phyloP scores from a whole-genome alignment of 371 early-diverging fungal genomes.

The Lichtheimia ornata region DNA sequence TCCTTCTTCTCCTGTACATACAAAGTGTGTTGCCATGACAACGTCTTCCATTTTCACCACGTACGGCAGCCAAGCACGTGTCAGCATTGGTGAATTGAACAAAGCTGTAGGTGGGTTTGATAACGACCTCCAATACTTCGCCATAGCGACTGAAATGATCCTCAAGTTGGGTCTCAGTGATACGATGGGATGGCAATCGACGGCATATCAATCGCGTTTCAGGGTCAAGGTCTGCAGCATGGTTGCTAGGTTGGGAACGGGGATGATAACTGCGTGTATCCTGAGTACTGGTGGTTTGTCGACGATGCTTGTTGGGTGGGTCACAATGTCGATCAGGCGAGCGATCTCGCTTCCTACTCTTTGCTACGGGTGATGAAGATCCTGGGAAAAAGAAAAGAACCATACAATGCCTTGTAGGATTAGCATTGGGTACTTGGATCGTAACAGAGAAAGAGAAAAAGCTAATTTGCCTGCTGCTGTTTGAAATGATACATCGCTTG shows the following conservation, averaged over 20 bases:
- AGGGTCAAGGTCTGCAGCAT: background rate
- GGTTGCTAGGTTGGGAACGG: background rate
- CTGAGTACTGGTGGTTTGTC: background rate
- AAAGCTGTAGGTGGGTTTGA: conserved; percentile 42
- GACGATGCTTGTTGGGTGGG: background rate
- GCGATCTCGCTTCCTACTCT: too few species aligned
- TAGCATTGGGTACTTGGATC: too few species aligned
- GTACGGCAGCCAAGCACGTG: conserved; percentile 40
- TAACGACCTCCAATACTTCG: conserved; percentile 41
- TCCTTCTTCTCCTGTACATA: too few species aligned
- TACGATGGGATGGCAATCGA: conserved; percentile 22
- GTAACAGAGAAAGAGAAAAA: too few species aligned
- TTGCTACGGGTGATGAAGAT: too few species aligned
- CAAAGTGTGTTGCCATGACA: too few species aligned
- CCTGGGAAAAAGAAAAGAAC: too few species aligned
- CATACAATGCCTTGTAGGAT: too few species aligned
- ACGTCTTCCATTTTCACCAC: conserved; percentile 15
- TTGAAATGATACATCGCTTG: too few species aligned
- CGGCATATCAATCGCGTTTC: conserved; percentile 4
- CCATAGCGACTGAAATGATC: conserved; percentile 46
- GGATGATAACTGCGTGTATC: too few species aligned
- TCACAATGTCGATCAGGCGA: background rate
- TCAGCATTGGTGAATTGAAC: conserved; percentile 43
- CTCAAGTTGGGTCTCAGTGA: conserved; percentile 28
- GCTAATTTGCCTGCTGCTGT: too few species aligned